phyloP scores from a whole-genome alignment of 441 rosid genomes.

The Daphne laureola region DNA sequence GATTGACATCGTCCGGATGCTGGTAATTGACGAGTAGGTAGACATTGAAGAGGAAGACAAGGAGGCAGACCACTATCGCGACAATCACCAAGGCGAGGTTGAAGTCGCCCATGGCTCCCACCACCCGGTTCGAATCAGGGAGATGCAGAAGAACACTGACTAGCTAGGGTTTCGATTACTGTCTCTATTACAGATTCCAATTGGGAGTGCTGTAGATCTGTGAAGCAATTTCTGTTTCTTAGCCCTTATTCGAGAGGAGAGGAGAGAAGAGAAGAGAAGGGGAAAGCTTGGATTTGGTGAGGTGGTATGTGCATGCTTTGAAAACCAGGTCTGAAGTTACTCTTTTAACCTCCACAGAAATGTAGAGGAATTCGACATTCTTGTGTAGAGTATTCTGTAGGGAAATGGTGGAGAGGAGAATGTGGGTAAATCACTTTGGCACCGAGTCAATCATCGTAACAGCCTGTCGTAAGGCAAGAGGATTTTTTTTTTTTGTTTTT shows the following conservation, averaged over 20 bases:
- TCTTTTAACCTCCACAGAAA: neutral
- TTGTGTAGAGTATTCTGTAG: too few species aligned
- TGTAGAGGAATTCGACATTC: neutral
- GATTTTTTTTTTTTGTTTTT: too few species aligned
- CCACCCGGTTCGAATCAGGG: slow-evolving; percentile 20
- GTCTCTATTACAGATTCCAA: slow-evolving; percentile 7
- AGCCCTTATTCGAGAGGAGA: slow-evolving; percentile 14
- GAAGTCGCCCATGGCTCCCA: slow-evolving; percentile 72
- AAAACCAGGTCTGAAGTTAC: slow-evolving; percentile 4
- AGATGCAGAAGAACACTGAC: slow-evolving; percentile 5
- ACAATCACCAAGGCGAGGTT: slow-evolving; percentile 94
- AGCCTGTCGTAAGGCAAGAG: slow-evolving; percentile 20
- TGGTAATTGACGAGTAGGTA: slow-evolving; percentile 96
- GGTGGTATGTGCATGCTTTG: slow-evolving; percentile 14
- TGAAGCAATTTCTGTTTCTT: slow-evolving; percentile 1
- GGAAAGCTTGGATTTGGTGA: slow-evolving; percentile 27
- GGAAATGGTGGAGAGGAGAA: slow-evolving; percentile 9
- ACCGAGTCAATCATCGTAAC: slow-evolving; percentile 8
- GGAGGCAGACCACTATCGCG: slow-evolving; percentile 73
- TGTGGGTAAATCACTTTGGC: slow-evolving; percentile 11
- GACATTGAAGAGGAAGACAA: slow-evolving; percentile 77
- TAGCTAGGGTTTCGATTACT: slow-evolving; percentile 21
- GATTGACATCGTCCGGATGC: slow-evolving; percentile 96
- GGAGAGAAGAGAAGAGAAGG: slow-evolving; percentile 12
- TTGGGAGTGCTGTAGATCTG: slow-evolving; percentile 33